A percentile compares a stretch with the other conserved stretches of the same genome.
Evolutionary conservation across 2,329 filamentous ascomycete species (phyloP).

Genomic region (Tetracladium maxilliforme): DNA sequence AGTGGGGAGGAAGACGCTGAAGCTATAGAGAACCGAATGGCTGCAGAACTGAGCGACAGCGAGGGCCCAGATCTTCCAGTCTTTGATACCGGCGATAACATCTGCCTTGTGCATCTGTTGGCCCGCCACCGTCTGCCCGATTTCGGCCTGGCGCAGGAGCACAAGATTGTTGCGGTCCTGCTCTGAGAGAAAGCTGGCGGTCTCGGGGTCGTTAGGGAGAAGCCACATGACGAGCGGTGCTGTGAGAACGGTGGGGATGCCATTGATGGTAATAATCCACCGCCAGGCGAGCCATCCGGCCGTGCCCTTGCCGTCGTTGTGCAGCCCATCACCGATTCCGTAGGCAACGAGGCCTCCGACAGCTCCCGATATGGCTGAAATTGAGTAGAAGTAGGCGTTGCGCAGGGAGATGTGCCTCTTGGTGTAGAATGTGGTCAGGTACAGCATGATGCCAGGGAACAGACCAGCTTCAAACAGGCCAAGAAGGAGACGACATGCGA

Average conservation of each 20-base stretch:
- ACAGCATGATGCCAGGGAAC: constrained; percentile 41
- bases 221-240: constrained; percentile 38
- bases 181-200: constrained; percentile 37
- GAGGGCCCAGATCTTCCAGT: constrained; percentile 52
- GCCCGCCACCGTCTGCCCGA: constrained; percentile 29
- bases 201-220: constrained; percentile 42
- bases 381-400: constrained; percentile 46
- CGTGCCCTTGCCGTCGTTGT: constrained; percentile 23
- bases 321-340: constrained; percentile 36
- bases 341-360: constrained; percentile 52
- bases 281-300: constrained; percentile 45
- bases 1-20: constrained; percentile 52
- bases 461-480: constrained; percentile 43
- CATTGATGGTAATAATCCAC: constrained; percentile 42
- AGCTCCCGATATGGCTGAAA: constrained; percentile 45
- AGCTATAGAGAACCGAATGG: constrained; percentile 54
- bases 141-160: constrained; percentile 30
- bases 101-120: constrained; percentile 41
- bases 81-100: constrained; percentile 37
- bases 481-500: constrained; percentile 39
- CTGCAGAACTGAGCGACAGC: constrained; percentile 43
- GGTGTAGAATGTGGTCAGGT: constrained; percentile 50
- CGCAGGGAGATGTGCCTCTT: constrained; percentile 45
- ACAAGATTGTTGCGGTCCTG: constrained; percentile 35
- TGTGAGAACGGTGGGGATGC: constrained; percentile 38